Percentiles rank a stretch among this genome's conserved stretches.
These are phyloP conservation scores for Wallacemonas sp. DNA, from an alignment of 208 protist species.

Conservation along the genomic window DNA sequence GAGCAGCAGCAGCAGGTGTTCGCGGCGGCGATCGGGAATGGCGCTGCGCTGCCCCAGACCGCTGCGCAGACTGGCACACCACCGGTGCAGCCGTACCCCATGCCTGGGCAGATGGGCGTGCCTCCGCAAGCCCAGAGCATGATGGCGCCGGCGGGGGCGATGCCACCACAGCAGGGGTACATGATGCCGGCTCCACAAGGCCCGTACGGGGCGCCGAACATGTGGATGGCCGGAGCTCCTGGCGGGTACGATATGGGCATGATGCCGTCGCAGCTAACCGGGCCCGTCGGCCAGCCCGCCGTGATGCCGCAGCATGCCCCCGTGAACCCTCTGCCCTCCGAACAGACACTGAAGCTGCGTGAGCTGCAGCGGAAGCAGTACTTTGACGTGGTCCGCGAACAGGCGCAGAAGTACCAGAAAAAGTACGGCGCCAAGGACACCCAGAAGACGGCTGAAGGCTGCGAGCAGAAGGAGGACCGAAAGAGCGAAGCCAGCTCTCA, in stretches of 20 bases:
- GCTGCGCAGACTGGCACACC: constrained; percentile 24
- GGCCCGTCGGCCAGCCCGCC: constrained; percentile 4
- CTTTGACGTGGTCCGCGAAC: constrained; percentile 71
- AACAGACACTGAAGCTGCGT: constrained; percentile 69
- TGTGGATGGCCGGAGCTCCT: constrained; percentile 3
- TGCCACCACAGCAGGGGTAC: constrained; percentile 16
- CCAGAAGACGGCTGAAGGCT: no score
- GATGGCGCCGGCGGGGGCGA: constrained; percentile 14
- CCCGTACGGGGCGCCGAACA: constrained; percentile 4
- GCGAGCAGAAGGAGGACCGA: constrained; percentile 28
- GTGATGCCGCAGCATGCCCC: constrained; percentile 22
- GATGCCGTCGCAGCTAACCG: neutral
- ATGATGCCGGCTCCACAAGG: constrained; percentile 11
- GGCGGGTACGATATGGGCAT: constrained; percentile 10
- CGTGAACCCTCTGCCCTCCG: constrained; percentile 54
- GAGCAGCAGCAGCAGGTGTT: constrained; percentile 56
- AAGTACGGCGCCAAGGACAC: constrained; percentile 29
- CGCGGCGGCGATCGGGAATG: constrained; percentile 8
- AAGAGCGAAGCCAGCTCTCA: constrained; percentile 25
- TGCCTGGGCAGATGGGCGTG: constrained; percentile 15
- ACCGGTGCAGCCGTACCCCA: constrained; percentile 12
- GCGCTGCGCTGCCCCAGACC: constrained; percentile 13
- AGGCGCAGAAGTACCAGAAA: constrained; percentile 70
- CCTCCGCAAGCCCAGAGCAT: constrained; percentile 16
- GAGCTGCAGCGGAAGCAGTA: constrained; percentile 85